phyloP scores from a whole-genome alignment of 352 stramenopile genomes.

The Globisporangium radiosum region DNA sequence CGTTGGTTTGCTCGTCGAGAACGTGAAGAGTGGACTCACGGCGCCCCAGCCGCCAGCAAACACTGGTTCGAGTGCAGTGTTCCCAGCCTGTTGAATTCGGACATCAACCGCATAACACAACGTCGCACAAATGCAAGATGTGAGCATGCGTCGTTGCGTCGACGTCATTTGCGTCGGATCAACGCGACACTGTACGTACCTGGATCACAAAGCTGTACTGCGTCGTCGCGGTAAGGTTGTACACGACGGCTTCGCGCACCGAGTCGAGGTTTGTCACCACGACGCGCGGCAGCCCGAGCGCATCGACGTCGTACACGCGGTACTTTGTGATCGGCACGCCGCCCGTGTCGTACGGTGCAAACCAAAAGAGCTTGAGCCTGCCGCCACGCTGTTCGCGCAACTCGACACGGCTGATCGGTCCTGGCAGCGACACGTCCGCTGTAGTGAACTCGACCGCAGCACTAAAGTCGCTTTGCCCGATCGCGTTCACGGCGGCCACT shows the following conservation, averaged over 20 bases:
- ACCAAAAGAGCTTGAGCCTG: conserved; percentile 33
- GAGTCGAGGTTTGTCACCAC: conserved; percentile 11
- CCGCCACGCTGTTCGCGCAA: conserved; percentile 27
- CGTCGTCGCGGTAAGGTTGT: conserved; percentile 23
- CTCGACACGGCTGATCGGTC: conserved; percentile 14
- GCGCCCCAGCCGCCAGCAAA: conserved; percentile 42
- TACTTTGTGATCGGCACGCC: conserved; percentile 56
- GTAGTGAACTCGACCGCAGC: conserved; percentile 30
- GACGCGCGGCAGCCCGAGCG: conserved; percentile 10
- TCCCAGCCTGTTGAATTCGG: conserved; percentile 30
- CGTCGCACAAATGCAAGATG: background rate
- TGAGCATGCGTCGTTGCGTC: no score
- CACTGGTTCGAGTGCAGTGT: conserved; percentile 19
- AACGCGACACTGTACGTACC: conserved; percentile 18
- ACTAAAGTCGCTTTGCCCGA: conserved; percentile 31
- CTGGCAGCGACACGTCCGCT: conserved; percentile 25
- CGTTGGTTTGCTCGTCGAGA: conserved; percentile 24
- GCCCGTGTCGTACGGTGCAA: conserved; percentile 34
- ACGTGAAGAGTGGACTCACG: conserved; percentile 20
- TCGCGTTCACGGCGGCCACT: conserved; percentile 27
- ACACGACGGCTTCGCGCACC: conserved; percentile 14
- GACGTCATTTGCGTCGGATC: no score
- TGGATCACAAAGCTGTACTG: conserved; percentile 44
- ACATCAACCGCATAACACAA: background rate
- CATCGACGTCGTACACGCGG: conserved; percentile 28